A percentile compares a stretch with the other conserved stretches of the same genome.
phyloP scores from a whole-genome alignment of 2,329 filamentous ascomycete species.

The Onygenales sp. region DNA sequence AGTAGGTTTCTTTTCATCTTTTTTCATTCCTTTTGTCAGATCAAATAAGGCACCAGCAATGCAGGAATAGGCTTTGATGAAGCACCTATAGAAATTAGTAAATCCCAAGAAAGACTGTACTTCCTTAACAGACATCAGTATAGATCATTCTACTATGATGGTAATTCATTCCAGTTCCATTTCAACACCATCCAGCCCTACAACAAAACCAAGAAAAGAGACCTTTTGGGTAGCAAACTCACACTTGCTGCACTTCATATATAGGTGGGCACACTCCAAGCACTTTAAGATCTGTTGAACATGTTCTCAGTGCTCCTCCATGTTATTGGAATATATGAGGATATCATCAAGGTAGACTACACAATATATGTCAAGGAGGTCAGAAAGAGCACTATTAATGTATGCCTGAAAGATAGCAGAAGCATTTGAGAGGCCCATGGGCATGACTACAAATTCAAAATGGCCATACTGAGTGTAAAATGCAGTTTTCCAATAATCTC shows the following conservation, averaged over 20 bases:
- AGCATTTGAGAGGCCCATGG: background rate
- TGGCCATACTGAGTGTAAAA: background rate
- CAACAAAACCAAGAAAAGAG: slow-evolving; percentile 12
- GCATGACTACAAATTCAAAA: slow-evolving; percentile 1
- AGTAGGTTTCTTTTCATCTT: background rate
- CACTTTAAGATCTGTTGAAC: slow-evolving; percentile 4
- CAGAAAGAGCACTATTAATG: background rate
- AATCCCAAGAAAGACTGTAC: slow-evolving; percentile 23
- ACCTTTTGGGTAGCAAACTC: slow-evolving; percentile 6
- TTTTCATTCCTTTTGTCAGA: slow-evolving; percentile 8
- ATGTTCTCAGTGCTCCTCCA: slow-evolving; percentile 3
- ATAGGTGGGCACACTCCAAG: slow-evolving; percentile 3
- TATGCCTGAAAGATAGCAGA: background rate
- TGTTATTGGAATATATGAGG: slow-evolving; percentile 2
- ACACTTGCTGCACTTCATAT: slow-evolving; percentile 8
- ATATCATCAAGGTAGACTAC: slow-evolving; percentile 1
- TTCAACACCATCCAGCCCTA: slow-evolving; percentile 6
- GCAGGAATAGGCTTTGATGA: slow-evolving; percentile 17
- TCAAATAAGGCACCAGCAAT: slow-evolving; percentile 12
- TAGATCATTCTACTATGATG: slow-evolving; percentile 14
- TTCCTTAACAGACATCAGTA: slow-evolving; percentile 11
- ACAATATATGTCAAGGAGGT: background rate
- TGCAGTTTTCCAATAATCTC: background rate
- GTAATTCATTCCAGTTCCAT: slow-evolving; percentile 14
- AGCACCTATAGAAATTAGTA: slow-evolving; percentile 24